These are phyloP conservation scores for Musa troglodytarum DNA, from an alignment of 176 grass and related monocot species.

Conservation along the genomic window DNA sequence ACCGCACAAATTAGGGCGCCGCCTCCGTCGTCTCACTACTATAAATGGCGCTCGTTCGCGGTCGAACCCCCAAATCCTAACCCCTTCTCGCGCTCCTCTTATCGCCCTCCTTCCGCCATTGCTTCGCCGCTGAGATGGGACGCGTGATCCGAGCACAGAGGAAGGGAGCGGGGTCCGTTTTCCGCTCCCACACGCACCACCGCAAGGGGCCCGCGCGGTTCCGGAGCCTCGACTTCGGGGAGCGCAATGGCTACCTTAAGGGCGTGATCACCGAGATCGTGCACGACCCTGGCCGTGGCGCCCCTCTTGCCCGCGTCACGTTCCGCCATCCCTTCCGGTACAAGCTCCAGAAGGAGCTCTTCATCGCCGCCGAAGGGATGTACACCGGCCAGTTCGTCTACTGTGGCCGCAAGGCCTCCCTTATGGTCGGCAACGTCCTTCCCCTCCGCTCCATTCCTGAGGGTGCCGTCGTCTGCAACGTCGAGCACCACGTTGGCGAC, in stretches of 20 bases:
- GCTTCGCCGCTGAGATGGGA: slow-evolving; percentile 42
- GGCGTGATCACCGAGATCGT: slow-evolving; percentile 85
- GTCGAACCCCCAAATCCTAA: neutral
- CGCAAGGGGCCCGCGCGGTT: slow-evolving; percentile 86
- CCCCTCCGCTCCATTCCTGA: slow-evolving; percentile 68
- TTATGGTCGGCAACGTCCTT: slow-evolving; percentile 79
- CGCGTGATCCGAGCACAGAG: slow-evolving; percentile 91
- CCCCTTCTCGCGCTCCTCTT: slow-evolving; percentile 1
- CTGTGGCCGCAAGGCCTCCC: slow-evolving; percentile 78
- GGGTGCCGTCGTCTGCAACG: slow-evolving; percentile 86
- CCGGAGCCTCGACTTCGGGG: slow-evolving; percentile 86
- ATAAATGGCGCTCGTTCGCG: neutral
- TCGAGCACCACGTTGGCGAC: slow-evolving; percentile 88
- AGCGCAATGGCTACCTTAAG: slow-evolving; percentile 88
- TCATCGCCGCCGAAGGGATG: slow-evolving; percentile 89
- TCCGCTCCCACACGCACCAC: slow-evolving; percentile 97
- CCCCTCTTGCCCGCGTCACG: slow-evolving; percentile 71
- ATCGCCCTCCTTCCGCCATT: neutral
- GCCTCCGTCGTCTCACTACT: neutral
- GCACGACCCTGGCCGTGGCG: slow-evolving; percentile 84
- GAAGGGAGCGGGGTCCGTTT: slow-evolving; percentile 86
- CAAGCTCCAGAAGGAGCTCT: slow-evolving; percentile 94
- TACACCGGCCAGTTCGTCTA: slow-evolving; percentile 92
- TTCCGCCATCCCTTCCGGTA: slow-evolving; percentile 94
- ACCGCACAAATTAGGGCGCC: neutral